Evolutionary conservation across 192 early-diverging fungal genomes (phyloP).

Genomic region (Coemansia javaensis): DNA sequence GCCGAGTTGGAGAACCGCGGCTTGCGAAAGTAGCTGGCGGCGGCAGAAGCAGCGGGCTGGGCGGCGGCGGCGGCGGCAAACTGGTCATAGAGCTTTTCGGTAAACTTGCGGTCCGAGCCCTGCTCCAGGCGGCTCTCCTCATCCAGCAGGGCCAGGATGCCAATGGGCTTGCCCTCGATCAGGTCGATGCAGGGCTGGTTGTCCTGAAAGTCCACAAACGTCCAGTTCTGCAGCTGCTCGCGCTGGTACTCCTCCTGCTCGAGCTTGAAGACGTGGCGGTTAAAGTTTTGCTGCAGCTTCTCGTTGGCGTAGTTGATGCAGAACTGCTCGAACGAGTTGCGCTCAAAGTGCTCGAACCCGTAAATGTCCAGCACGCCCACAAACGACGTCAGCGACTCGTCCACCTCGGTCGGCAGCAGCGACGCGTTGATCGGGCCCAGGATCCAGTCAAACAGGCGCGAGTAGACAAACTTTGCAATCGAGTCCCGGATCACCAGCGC

Average conservation of each 20-base stretch:
- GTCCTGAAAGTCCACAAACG: slow-evolving; percentile 96
- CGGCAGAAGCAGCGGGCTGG: no score
- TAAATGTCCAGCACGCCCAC: slow-evolving; percentile 85
- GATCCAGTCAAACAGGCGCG: slow-evolving; percentile 77
- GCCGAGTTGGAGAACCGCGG: slow-evolving; percentile 85
- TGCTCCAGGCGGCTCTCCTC: slow-evolving; percentile 59
- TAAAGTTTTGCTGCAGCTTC: slow-evolving; percentile 71
- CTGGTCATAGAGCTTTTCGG: slow-evolving; percentile 47
- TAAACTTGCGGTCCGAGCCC: slow-evolving; percentile 47
- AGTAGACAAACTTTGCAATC: slow-evolving; percentile 70
- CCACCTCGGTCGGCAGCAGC: slow-evolving; percentile 54
- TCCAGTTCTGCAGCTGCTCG: slow-evolving; percentile 89
- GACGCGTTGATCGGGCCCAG: slow-evolving; percentile 77
- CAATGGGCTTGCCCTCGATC: slow-evolving; percentile 88
- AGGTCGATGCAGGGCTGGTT: slow-evolving; percentile 98
- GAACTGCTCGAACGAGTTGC: slow-evolving; percentile 59
- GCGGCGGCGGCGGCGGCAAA: slow-evolving; percentile 7
- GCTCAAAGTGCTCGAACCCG: slow-evolving; percentile 66
- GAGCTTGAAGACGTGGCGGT: slow-evolving; percentile 68
- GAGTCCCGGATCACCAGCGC: slow-evolving; percentile 71
- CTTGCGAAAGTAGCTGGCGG: slow-evolving; percentile 75
- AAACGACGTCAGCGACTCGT: slow-evolving; percentile 57
- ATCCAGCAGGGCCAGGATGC: slow-evolving; percentile 89
- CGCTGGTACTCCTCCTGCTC: slow-evolving; percentile 78
- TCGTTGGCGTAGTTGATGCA: slow-evolving; percentile 92